A percentile compares a stretch with the other conserved stretches of the same genome.
phyloP scores from a whole-genome alignment of 805 yeast species.

The Starmerella bombi region DNA sequence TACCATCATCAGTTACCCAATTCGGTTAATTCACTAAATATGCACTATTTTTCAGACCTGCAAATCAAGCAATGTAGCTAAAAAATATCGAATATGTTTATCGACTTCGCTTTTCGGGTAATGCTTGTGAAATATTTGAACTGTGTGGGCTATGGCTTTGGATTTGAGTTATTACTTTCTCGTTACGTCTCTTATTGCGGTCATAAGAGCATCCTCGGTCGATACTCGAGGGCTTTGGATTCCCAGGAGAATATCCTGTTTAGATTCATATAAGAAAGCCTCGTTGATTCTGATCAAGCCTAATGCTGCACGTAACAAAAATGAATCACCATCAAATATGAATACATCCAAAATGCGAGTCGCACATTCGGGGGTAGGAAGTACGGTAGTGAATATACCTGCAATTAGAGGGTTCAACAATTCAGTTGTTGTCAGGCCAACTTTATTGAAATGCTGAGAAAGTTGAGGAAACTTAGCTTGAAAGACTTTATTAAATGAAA shows the following conservation, averaged over 20 bases:
- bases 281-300: slow-evolving; percentile 39
- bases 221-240: slow-evolving; percentile 13
- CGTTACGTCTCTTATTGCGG: slow-evolving; percentile 11
- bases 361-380: slow-evolving; percentile 35
- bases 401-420: slow-evolving; percentile 34
- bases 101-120: no score
- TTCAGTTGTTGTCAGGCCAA: slow-evolving; percentile 32
- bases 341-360: slow-evolving; percentile 44
- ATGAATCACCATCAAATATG: slow-evolving; percentile 48
- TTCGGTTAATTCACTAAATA: no score
- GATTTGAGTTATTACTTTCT: background rate
- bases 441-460: slow-evolving; percentile 37
- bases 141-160: no score
- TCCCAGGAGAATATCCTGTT: slow-evolving; percentile 33
- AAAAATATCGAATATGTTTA: no score
- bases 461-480: slow-evolving; percentile 35
- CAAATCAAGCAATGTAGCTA: no score
- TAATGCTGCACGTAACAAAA: slow-evolving; percentile 40
- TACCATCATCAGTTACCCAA: no score
- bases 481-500: slow-evolving; percentile 39
- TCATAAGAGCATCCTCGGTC: slow-evolving; percentile 15
- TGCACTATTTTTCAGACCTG: no score
- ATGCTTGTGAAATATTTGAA: no score
- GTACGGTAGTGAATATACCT: slow-evolving; percentile 35
- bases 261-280: slow-evolving; percentile 40